Base-by-base conservation (phyloP, 305 asterid genomes). In the Rubia balearica region DNA sequence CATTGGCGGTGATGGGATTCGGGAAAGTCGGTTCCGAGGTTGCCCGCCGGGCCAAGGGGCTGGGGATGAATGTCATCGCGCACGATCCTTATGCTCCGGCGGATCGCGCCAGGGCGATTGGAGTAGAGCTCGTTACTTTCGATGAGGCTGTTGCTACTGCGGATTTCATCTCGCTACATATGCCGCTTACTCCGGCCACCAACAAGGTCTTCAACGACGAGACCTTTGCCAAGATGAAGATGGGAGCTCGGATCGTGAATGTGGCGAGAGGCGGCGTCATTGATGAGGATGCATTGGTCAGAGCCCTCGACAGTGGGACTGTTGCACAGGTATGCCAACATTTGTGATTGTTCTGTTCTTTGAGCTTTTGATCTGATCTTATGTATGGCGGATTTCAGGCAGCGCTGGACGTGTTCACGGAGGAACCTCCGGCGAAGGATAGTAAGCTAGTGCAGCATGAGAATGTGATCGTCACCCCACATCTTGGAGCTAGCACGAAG, bases 401-500 rank as follows among this genome's bases (percentile, higher is more conserved):
- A 6, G 97, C 97, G 30, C 92, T 92, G 41, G 98, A 92, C 73
- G 98, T 92, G 69, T 92, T 92, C 70, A 78, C 90, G 0, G 87
- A 67, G 84, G 98, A 92, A 60, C 98, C 98, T 36, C 96, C 98
- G 12, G 62, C 90, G 0, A 75, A 81, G 70, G 95, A 90, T 64
- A 86, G 93, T 85, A 92, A 87, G 72, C 30, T 92, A 72, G 88
- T 92, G 79, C 96, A 85, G 72, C 98, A 90, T 59, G 88, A 84
- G 83, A 90, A 90, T 74, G 96, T 92, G 70, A 89, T 84, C 22
- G 97, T 86, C 48, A 92, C 98, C 11, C 98, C 98, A 49, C 98
- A 92, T 80, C 98, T 92, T 59, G 98, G 98, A 81, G 98, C 98
- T 51, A 90, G 98, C 90, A 92, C 98, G 49, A 90, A 87, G 85